These are phyloP conservation scores for Dictyostelium firmibasis DNA, from an alignment of 78 protist genomes.

Conservation along the genomic window DNA sequence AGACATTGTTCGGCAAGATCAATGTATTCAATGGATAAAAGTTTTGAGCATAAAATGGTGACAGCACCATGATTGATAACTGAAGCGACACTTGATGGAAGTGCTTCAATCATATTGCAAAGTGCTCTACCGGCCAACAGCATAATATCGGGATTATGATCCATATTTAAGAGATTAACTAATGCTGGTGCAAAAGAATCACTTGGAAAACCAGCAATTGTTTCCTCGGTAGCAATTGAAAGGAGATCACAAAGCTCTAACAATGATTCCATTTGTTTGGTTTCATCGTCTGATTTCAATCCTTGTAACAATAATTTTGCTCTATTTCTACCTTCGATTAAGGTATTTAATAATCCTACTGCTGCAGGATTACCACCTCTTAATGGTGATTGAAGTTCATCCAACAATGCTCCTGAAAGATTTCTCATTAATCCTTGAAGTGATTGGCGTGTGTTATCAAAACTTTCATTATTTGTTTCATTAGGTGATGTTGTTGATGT, in stretches of 20 bases:
- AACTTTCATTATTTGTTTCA: neutral
- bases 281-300: constrained; percentile 58
- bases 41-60: constrained; percentile 77
- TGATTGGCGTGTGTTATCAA: neutral
- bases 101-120: constrained; percentile 88
- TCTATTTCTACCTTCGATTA: constrained; percentile 69
- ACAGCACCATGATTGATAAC: constrained; percentile 81
- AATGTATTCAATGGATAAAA: constrained; percentile 90
- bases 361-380: constrained; percentile 31
- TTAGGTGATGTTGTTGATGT: neutral
- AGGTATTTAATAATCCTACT: constrained; percentile 44
- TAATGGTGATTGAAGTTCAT: constrained; percentile 24
- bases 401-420: constrained; percentile 38
- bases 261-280: constrained; percentile 63
- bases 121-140: constrained; percentile 85
- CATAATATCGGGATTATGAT: constrained; percentile 89
- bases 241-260: constrained; percentile 88
- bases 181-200: constrained; percentile 78
- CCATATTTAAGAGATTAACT: constrained; percentile 52
- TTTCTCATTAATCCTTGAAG: constrained; percentile 68
- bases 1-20: constrained; percentile 96
- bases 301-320: constrained; percentile 60
- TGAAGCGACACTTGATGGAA: constrained; percentile 66
- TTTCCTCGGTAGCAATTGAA: constrained; percentile 90
- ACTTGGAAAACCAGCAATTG: constrained; percentile 70